Percentiles rank a stretch among this genome's conserved stretches.
These are phyloP conservation scores for Fragilaria radians DNA, from an alignment of 108 stramenopile species.

Conservation along the genomic window DNA sequence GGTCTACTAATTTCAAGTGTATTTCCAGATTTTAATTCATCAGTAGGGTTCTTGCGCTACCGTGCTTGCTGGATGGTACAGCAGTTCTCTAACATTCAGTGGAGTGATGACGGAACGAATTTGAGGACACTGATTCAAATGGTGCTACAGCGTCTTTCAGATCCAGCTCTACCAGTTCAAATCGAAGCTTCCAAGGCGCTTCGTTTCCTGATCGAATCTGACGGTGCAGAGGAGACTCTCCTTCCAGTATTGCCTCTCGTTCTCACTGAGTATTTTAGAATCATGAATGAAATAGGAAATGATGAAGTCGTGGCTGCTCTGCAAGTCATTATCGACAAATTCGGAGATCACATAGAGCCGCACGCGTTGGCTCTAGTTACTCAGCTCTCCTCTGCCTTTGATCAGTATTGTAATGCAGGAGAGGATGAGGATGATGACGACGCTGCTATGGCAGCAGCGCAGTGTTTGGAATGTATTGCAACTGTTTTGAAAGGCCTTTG, in stretches of 20 bases:
- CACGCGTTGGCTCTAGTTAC: conserved; percentile 87
- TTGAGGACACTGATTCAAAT: conserved; percentile 53
- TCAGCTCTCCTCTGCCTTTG: conserved; percentile 85
- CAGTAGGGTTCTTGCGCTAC: conserved; percentile 86
- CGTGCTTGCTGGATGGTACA: conserved; percentile 96
- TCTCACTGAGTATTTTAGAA: conserved; percentile 94
- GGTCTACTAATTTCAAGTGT: conserved; percentile 85
- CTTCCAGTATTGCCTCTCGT: conserved; percentile 89
- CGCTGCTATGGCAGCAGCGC: conserved; percentile 94
- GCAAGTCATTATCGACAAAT: conserved; percentile 89
- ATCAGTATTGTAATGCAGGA: conserved; percentile 80
- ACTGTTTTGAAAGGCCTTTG: conserved; percentile 88
- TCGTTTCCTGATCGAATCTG: conserved; percentile 86
- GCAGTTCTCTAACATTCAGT: conserved; percentile 69
- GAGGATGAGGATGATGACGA: conserved; percentile 97
- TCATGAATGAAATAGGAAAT: conserved; percentile 96
- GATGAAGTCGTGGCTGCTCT: conserved; percentile 93
- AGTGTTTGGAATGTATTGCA: conserved; percentile 93
- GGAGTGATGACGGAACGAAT: conserved; percentile 75
- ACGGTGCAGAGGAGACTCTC: conserved; percentile 82
- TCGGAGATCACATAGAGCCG: conserved; percentile 92
- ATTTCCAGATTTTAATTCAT: conserved; percentile 89
- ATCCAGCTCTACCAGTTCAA: conserved; percentile 95
- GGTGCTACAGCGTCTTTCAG: conserved; percentile 77
- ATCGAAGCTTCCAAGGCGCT: conserved; percentile 92